Conservation (phyloP, 2,329 filamentous ascomycete species). For the Emergomyces orientalis region DNA sequence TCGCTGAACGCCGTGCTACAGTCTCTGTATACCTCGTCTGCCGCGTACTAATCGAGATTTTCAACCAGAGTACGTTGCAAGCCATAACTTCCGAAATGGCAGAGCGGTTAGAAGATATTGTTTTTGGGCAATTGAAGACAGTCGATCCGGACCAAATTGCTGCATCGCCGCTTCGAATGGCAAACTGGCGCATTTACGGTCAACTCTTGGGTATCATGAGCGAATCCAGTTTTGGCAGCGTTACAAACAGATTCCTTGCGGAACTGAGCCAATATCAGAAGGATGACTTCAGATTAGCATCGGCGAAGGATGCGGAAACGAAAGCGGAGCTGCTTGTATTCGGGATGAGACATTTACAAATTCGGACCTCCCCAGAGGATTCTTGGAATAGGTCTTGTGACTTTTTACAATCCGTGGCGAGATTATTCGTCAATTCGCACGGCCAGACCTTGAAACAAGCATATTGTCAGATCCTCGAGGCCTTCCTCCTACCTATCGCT, state of each 20-base stretch:
- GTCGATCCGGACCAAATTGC: slow-evolving; percentile 69
- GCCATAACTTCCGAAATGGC: slow-evolving; percentile 86
- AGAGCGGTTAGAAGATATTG: slow-evolving; percentile 86
- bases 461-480: slow-evolving; percentile 86
- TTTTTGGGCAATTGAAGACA: slow-evolving; percentile 88
- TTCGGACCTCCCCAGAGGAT: slow-evolving; percentile 63
- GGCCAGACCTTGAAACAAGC: slow-evolving; percentile 86
- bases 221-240: slow-evolving; percentile 76
- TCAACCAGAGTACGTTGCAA: slow-evolving; percentile 74
- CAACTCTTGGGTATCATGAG: slow-evolving; percentile 95
- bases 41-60: slow-evolving; percentile 85
- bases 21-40: slow-evolving; percentile 95
- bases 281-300: slow-evolving; percentile 48
- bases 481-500: slow-evolving; percentile 76
- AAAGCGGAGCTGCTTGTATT: slow-evolving; percentile 79
- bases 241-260: slow-evolving; percentile 69
- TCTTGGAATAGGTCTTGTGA: slow-evolving; percentile 82
- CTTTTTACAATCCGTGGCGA: slow-evolving; percentile 72
- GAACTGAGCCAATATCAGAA: slow-evolving; percentile 72
- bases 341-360: slow-evolving; percentile 80
- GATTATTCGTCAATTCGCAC: slow-evolving; percentile 73
- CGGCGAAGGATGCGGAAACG: slow-evolving; percentile 57
- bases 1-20: slow-evolving; percentile 80
- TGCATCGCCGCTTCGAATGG: slow-evolving; percentile 67
- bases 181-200: slow-evolving; percentile 92